Percentiles rank a stretch among this genome's conserved stretches.
These are phyloP conservation scores for Stemphylium vesicarium DNA, from an alignment of 2,329 filamentous ascomycete species.

Conservation along the genomic window DNA sequence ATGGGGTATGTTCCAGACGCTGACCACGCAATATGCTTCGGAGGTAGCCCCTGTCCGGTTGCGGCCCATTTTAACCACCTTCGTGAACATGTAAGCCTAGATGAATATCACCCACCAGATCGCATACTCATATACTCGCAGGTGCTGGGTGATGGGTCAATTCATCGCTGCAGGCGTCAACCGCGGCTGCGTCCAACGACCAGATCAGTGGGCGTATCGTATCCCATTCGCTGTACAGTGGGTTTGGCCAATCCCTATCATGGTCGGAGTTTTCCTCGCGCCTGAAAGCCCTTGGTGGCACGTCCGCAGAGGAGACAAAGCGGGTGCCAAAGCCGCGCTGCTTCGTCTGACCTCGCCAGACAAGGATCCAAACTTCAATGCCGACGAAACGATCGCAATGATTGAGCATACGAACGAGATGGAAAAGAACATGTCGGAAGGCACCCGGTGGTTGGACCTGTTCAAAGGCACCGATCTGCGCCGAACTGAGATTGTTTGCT, in stretches of 20 bases:
- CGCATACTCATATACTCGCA: slow-evolving; percentile 1
- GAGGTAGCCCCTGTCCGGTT: slow-evolving; percentile 72
- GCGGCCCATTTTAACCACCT: slow-evolving; percentile 62
- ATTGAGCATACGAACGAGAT: slow-evolving; percentile 86
- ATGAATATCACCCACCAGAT: not conserved
- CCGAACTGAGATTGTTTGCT: slow-evolving; percentile 72
- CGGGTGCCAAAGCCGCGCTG: slow-evolving; percentile 69
- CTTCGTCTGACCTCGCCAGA: slow-evolving; percentile 68
- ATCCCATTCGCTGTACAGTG: slow-evolving; percentile 73
- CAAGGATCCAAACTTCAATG: slow-evolving; percentile 61
- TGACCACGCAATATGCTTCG: slow-evolving; percentile 55
- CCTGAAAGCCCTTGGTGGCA: slow-evolving; percentile 77
- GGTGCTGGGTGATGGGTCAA: slow-evolving; percentile 75
- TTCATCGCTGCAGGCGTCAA: slow-evolving; percentile 74
- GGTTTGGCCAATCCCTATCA: slow-evolving; percentile 74
- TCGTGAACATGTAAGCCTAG: slow-evolving; percentile 64
- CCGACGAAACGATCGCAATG: slow-evolving; percentile 73
- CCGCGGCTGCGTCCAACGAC: slow-evolving; percentile 66
- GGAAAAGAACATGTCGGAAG: slow-evolving; percentile 71
- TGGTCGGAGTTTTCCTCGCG: slow-evolving; percentile 69
- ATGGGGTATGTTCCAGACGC: slow-evolving; percentile 55
- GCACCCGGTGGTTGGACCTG: slow-evolving; percentile 78
- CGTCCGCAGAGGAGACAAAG: slow-evolving; percentile 66
- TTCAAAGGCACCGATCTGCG: slow-evolving; percentile 79
- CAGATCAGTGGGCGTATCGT: slow-evolving; percentile 70